phyloP scores from a whole-genome alignment of 2,329 filamentous ascomycete species.

The Botrytis fragariae region DNA sequence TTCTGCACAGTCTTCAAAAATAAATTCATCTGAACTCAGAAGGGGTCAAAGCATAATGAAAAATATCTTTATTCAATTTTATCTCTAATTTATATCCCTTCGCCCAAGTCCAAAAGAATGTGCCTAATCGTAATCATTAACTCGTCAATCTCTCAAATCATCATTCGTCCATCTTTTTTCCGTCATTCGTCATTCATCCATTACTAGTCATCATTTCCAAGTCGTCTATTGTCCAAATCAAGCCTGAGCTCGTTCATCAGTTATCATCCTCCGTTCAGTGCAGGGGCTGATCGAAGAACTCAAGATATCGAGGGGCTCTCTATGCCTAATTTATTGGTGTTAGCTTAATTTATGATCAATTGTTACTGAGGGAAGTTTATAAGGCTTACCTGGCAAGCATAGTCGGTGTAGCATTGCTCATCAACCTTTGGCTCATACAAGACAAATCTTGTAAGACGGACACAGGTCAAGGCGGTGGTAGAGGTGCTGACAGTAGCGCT shows the following conservation, averaged over 20 bases:
- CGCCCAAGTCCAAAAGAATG: constrained; percentile 6
- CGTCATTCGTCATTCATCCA: not conserved
- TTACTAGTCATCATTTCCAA: not conserved
- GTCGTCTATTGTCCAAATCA: not conserved
- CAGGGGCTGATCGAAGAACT: not conserved
- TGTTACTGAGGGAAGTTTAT: not conserved
- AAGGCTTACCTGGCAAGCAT: constrained; percentile 16
- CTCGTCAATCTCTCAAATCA: not conserved
- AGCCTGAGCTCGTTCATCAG: not conserved
- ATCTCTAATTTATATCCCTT: not conserved
- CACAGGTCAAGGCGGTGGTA: not conserved
- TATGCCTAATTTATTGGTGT: constrained; percentile 7
- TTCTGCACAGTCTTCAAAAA: constrained; percentile 1
- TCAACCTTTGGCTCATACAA: constrained; percentile 13
- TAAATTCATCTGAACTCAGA: not conserved
- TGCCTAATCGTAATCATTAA: constrained; percentile 5
- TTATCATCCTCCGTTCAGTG: not conserved
- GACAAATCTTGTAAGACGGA: constrained; percentile 17
- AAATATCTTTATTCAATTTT: not conserved
- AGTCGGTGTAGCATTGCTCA: constrained; percentile 19
- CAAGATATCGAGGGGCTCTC: not conserved
- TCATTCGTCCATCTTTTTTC: not conserved
- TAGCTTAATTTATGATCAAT: not conserved
- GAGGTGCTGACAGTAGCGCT: constrained; percentile 6
- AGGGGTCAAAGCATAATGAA: not conserved